phyloP scores from a whole-genome alignment of 768 basidiomycete species.

The Phanerodontia chrysosporium region DNA sequence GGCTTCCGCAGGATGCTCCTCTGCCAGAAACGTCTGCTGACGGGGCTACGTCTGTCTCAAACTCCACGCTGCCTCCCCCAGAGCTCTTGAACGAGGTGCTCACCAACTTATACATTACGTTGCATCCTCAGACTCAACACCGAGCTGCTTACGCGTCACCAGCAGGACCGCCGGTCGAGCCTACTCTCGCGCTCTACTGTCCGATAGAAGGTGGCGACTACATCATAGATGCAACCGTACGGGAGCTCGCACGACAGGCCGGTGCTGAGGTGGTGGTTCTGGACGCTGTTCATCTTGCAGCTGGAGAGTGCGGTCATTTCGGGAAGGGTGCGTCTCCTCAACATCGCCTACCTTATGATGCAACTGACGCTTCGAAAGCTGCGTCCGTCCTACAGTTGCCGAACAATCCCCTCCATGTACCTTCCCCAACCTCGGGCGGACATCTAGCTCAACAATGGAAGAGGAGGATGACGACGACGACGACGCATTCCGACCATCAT shows the following conservation, averaged over 20 bases:
- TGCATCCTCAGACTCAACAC: constrained; percentile 82
- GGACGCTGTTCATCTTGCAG: constrained; percentile 79
- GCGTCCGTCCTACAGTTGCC: constrained; percentile 65
- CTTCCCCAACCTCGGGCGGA: constrained; percentile 24
- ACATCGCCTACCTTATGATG: background rate
- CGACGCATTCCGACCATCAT: constrained; percentile 35
- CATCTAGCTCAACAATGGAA: constrained; percentile 29
- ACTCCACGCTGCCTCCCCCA: constrained; percentile 55
- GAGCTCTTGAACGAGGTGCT: constrained; percentile 74
- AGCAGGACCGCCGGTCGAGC: constrained; percentile 58
- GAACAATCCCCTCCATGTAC: constrained; percentile 74
- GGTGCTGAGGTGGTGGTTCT: constrained; percentile 80
- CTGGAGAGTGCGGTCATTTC: constrained; percentile 84
- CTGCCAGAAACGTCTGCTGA: background rate
- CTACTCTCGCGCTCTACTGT: constrained; percentile 81
- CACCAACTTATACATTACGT: constrained; percentile 68
- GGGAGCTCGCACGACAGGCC: constrained; percentile 67
- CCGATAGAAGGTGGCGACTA: constrained; percentile 88
- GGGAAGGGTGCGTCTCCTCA: constrained; percentile 55
- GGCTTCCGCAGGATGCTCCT: constrained; percentile 39
- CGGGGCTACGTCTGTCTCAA: constrained; percentile 17
- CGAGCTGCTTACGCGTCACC: constrained; percentile 57
- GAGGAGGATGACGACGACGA: constrained; percentile 49
- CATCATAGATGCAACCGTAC: constrained; percentile 74
- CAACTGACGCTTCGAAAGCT: constrained; percentile 36